These are phyloP conservation scores for Brassica incana DNA, from an alignment of 345 rosid species.

Conservation along the genomic window DNA sequence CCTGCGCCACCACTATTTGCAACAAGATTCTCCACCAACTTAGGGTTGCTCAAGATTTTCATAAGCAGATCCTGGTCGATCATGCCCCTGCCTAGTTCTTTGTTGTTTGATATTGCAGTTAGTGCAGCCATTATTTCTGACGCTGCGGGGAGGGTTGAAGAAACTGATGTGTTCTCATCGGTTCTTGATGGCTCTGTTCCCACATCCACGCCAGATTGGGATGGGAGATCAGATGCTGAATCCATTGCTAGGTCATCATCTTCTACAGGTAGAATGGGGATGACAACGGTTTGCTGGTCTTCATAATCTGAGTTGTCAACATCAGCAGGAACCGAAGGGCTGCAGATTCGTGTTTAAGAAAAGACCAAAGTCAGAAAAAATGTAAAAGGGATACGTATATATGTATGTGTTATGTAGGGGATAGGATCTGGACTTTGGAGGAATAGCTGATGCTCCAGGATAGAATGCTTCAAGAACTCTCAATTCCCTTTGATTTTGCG, in stretches of 20 bases:
- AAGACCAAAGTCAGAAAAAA: constrained; percentile 16
- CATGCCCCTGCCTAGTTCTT: constrained; percentile 55
- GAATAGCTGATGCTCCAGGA: constrained; percentile 90
- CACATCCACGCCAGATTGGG: constrained; percentile 19
- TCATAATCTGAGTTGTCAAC: constrained; percentile 41
- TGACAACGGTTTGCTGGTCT: constrained; percentile 50
- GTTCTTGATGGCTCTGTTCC: constrained; percentile 26
- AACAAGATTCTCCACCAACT: constrained; percentile 70
- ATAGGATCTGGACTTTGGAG: constrained; percentile 59
- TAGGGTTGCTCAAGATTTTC: constrained; percentile 75
- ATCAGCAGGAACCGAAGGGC: constrained; percentile 61
- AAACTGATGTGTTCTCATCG: constrained; percentile 44
- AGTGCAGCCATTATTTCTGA: constrained; percentile 67
- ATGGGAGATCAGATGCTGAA: constrained; percentile 40
- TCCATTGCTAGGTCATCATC: constrained; percentile 74
- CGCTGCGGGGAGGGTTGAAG: constrained; percentile 44
- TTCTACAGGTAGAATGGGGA: constrained; percentile 84
- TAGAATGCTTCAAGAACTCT: constrained; percentile 96
- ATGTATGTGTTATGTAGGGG: not conserved
- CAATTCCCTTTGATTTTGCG: constrained; percentile 75
- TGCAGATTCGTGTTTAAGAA: constrained; percentile 26
- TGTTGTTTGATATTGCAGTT: constrained; percentile 63
- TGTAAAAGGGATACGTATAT: not conserved
- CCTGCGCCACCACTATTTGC: constrained; percentile 49
- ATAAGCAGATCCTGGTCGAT: constrained; percentile 83